These are phyloP conservation scores for Leccinum boreale DNA, from an alignment of 768 basidiomycete genomes.

Conservation along the genomic window DNA sequence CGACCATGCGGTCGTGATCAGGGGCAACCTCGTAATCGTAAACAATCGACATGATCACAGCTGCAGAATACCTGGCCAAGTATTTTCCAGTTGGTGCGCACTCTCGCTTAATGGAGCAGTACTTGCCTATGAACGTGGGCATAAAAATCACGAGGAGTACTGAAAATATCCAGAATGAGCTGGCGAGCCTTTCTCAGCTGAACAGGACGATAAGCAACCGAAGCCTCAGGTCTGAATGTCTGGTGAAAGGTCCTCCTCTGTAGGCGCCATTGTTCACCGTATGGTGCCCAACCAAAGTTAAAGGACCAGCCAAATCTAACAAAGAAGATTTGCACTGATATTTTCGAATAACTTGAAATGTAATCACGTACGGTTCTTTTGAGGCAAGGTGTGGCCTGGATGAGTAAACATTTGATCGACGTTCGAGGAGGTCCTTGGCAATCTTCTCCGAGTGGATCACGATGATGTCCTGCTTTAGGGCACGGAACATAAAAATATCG, in stretches of 20 bases:
- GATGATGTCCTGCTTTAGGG: constrained; percentile 21
- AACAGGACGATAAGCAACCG: constrained; percentile 8
- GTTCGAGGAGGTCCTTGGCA: constrained; percentile 28
- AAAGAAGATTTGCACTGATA: background rate
- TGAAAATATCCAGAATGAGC: constrained; percentile 17
- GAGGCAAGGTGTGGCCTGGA: constrained; percentile 21
- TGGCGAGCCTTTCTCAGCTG: constrained; percentile 19
- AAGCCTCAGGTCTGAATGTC: constrained; percentile 18
- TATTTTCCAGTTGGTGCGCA: background rate
- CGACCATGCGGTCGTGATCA: constrained; percentile 36
- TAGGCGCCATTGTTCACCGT: constrained; percentile 22
- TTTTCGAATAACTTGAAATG: background rate
- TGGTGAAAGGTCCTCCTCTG: constrained; percentile 25
- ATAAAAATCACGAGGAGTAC: background rate
- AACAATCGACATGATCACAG: constrained; percentile 38
- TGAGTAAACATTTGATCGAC: constrained; percentile 26
- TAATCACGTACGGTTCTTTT: constrained; percentile 13
- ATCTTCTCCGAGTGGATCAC: constrained; percentile 25
- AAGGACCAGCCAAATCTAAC: constrained; percentile 24
- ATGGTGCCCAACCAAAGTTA: constrained; percentile 13
- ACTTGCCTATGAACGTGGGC: constrained; percentile 11
- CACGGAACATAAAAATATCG: constrained; percentile 19
- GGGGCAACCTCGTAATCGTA: constrained; percentile 40
- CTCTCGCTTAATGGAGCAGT: background rate
- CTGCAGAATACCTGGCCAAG: constrained; percentile 29